Evolutionary conservation across 495 filamentous ascomycete genomes (phyloP).

Genomic region (Daldinia concentrica): DNA sequence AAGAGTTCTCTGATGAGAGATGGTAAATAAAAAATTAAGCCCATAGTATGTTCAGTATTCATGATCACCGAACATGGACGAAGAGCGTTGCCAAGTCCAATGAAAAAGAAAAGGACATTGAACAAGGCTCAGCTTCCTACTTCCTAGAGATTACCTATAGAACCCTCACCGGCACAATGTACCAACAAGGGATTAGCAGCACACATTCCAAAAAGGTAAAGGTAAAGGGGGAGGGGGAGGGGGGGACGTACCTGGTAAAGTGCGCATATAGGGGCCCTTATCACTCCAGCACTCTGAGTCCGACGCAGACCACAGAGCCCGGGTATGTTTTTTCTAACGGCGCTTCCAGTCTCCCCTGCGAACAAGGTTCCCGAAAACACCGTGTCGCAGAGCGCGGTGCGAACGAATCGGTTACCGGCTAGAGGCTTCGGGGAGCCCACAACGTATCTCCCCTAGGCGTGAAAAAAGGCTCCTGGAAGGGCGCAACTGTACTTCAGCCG

Average conservation of each 20-base stretch:
- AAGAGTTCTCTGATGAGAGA: neutral
- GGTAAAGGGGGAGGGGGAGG: neutral
- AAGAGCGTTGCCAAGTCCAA: too few relatives aligned
- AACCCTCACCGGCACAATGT: too few relatives aligned
- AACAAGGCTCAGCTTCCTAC: too few relatives aligned
- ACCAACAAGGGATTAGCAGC: too few relatives aligned
- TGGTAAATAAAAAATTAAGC: neutral
- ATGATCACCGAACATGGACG: neutral
- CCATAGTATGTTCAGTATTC: neutral
- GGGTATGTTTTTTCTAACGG: constrained; percentile 3
- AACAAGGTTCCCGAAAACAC: neutral
- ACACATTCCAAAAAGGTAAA: too few relatives aligned
- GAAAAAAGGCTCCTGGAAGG: neutral
- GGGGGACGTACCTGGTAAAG: neutral
- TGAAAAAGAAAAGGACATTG: neutral
- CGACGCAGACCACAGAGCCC: constrained; percentile 1
- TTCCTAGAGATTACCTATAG: too few relatives aligned
- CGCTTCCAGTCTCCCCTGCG: neutral
- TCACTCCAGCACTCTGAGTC: neutral
- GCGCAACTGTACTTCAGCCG: too few relatives aligned
- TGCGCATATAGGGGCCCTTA: neutral
- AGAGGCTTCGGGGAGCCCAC: neutral
- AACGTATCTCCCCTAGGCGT: constrained; percentile 1
- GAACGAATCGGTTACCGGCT: neutral
- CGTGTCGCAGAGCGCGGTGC: neutral